Conservation (phyloP, 1,284 basidiomycete genomes). For the Megacollybia platyphylla region DNA sequence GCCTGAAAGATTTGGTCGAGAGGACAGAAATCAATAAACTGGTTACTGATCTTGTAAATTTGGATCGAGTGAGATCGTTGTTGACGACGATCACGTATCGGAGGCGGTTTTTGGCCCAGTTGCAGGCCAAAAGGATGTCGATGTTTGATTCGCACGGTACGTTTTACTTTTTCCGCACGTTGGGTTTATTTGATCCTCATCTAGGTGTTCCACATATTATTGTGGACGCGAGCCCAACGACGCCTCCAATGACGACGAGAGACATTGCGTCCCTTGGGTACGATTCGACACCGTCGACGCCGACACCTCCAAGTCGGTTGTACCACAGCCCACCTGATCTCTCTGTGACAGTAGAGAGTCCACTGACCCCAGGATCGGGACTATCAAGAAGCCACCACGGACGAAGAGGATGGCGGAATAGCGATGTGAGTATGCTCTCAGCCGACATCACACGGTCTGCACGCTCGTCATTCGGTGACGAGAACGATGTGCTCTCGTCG, state of each 20-base stretch:
- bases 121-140: slow-evolving; percentile 19
- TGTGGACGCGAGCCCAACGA: slow-evolving; percentile 41
- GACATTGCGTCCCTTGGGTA: slow-evolving; percentile 41
- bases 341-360: slow-evolving; percentile 29
- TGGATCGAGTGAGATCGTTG: slow-evolving; percentile 74
- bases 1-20: slow-evolving; percentile 70
- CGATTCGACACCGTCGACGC: slow-evolving; percentile 20
- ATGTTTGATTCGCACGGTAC: slow-evolving; percentile 17
- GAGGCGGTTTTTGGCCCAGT: slow-evolving; percentile 45
- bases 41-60: slow-evolving; percentile 72
- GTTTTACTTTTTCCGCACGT: slow-evolving; percentile 6
- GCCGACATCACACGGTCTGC: slow-evolving; percentile 34
- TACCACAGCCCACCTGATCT: slow-evolving; percentile 25
- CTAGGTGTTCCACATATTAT: slow-evolving; percentile 57
- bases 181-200: slow-evolving; percentile 1
- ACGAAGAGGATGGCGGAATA: slow-evolving; percentile 35
- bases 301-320: slow-evolving; percentile 23
- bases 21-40: slow-evolving; percentile 69
- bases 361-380: slow-evolving; percentile 19
- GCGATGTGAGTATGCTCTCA: slow-evolving; percentile 50
- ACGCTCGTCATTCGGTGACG: slow-evolving; percentile 21
- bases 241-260: slow-evolving; percentile 34
- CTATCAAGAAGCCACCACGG: slow-evolving; percentile 43
- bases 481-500: slow-evolving; percentile 35
- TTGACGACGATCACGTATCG: slow-evolving; percentile 68